A percentile compares a stretch with the other conserved stretches of the same genome.
These are phyloP conservation scores for Phytophthora syringae DNA, from an alignment of 352 stramenopile genomes.

Conservation along the genomic window DNA sequence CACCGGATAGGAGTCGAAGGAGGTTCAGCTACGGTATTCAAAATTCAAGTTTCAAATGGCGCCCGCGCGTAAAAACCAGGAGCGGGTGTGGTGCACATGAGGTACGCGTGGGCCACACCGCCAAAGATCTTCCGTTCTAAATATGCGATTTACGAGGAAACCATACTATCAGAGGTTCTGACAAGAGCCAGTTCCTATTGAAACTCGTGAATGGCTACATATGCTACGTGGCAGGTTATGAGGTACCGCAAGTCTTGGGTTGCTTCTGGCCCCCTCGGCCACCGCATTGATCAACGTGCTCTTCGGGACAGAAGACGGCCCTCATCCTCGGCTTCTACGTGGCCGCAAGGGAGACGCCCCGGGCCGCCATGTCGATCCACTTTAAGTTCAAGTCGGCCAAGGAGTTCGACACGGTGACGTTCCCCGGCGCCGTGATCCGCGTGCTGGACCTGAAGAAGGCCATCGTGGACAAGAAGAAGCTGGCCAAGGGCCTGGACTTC, in stretches of 20 bases:
- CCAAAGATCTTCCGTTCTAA: background rate
- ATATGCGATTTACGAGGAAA: background rate
- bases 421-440: conserved; percentile 85
- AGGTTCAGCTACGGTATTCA: conserved; percentile 62
- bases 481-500: conserved; percentile 92
- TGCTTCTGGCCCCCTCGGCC: background rate
- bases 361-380: conserved; percentile 88
- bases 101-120: background rate
- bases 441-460: conserved; percentile 93
- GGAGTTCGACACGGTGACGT: conserved; percentile 90
- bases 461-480: conserved; percentile 94
- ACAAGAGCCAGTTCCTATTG: too few relatives aligned
- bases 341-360: too few relatives aligned
- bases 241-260: background rate
- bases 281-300: conserved; percentile 34
- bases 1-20: background rate
- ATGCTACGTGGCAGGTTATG: background rate
- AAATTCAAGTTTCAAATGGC: conserved; percentile 42
- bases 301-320: too few relatives aligned
- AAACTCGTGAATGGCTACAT: background rate
- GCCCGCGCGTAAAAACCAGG: conserved; percentile 8
- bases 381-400: conserved; percentile 93
- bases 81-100: background rate
- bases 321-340: too few relatives aligned
- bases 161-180: background rate